These are phyloP conservation scores for Claviceps sp. DNA, from an alignment of 2,329 filamentous ascomycete genomes.

Conservation along the genomic window DNA sequence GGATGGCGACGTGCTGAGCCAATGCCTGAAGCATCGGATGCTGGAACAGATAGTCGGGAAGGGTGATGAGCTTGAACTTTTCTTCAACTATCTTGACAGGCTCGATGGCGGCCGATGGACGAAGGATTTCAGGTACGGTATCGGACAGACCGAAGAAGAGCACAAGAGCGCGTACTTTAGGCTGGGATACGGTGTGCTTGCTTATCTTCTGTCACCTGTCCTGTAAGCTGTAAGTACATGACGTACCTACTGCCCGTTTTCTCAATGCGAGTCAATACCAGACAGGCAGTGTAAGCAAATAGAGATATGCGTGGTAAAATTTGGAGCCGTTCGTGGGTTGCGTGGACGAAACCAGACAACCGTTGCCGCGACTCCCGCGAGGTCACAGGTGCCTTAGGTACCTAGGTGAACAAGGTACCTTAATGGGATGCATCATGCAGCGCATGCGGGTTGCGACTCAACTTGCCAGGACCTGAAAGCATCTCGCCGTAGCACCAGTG, in stretches of 20 bases:
- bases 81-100: conserved; percentile 35
- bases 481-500: too few relatives aligned
- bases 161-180: conserved; percentile 25
- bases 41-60: conserved; percentile 29
- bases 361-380: too few relatives aligned
- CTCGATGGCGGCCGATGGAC: conserved; percentile 34
- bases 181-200: conserved; percentile 40
- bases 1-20: conserved; percentile 50
- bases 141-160: conserved; percentile 9
- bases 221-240: conserved; percentile 20
- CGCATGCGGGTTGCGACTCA: too few relatives aligned
- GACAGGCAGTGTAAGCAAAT: background rate
- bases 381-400: too few relatives aligned
- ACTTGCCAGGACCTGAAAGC: too few relatives aligned
- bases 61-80: conserved; percentile 22
- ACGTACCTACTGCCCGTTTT: background rate
- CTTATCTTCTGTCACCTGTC: conserved; percentile 37
- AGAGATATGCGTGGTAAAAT: too few relatives aligned
- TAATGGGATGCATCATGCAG: too few relatives aligned
- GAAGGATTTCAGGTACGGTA: conserved; percentile 14
- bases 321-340: too few relatives aligned
- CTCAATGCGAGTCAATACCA: background rate
- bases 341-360: too few relatives aligned
- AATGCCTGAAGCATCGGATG: conserved; percentile 33
- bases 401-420: too few relatives aligned